Evolutionary conservation across 176 grass and related monocot genomes (phyloP), one percentile per base, ranked within the genome.

Genomic region (Avena atlantica): DNA sequence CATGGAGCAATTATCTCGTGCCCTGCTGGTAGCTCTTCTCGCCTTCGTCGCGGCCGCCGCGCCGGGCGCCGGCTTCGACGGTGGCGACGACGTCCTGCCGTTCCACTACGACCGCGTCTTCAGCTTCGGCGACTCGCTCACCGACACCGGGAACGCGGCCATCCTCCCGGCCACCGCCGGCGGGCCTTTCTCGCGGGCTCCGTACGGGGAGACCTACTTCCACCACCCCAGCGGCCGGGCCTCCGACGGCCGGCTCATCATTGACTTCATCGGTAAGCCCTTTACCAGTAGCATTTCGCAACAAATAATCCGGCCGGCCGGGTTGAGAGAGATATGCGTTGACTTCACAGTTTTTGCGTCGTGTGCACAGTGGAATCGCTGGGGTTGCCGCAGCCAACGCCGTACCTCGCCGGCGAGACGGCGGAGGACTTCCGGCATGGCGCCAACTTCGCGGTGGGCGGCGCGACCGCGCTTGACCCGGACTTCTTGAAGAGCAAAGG

Each of bases 361-460:
- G 12, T 1, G 6, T 7, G 6, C 50, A 12, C 78, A 97, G 95
- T 70, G 12, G 83, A 94, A 52, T 87, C 81, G 55, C 63, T 94
- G 27, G 50, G 55, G 56, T 20, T 91, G 4, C 89, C 89, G 2
- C 61, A 57, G 31, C 75, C 90, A 21, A 79, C 64, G 12, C 92
- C 92, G n/a, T 93, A 90, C 73, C 89, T 97, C 2, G 95, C 84
- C 34, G 92, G 92, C 13, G 78, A 78, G 56, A 58, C 56, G 12
- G 76, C 89, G 4, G 82, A 85, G 19, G 84, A 90, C 37, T 97
- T 92, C 77, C 53, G 36, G 1, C 78, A 85, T 10, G 95, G 95
- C 10, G 90, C 83, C 3, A 97, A 94, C 80, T 93, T 97, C 8
- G 95, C 90, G 1, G 86, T 92, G 11, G 89, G 81, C 9, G 92